Evolutionary conservation across 352 stramenopile species (phyloP).

Genomic region (Peronospora farinosa): DNA sequence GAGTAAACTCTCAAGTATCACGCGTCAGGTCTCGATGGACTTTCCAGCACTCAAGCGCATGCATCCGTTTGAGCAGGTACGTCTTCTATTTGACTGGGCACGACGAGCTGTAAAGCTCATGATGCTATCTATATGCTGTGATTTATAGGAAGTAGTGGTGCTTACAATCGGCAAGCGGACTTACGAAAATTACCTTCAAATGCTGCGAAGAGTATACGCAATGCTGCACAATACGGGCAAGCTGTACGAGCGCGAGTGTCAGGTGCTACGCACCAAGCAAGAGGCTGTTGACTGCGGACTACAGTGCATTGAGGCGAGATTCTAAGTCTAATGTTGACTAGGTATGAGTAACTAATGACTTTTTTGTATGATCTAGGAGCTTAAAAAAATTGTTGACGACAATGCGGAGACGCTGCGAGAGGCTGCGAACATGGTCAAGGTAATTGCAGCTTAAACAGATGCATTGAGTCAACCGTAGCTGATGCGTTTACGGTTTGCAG

Average conservation of each 20-base stretch:
- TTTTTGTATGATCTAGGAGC: slow-evolving; percentile 23
- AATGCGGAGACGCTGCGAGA: slow-evolving; percentile 38
- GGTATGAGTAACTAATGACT: background rate
- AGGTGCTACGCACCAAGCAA: slow-evolving; percentile 70
- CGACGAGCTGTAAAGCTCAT: slow-evolving; percentile 1
- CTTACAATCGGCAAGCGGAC: slow-evolving; percentile 64
- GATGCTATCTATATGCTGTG: background rate
- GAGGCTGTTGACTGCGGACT: slow-evolving; percentile 68
- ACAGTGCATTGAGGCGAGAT: slow-evolving; percentile 60
- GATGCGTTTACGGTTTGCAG: slow-evolving; percentile 20
- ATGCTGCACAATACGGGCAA: slow-evolving; percentile 73
- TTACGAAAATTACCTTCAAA: slow-evolving; percentile 74
- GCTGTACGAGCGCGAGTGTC: slow-evolving; percentile 56
- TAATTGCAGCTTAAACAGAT: slow-evolving; percentile 10
- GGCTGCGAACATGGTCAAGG: slow-evolving; percentile 58
- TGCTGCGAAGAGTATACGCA: slow-evolving; percentile 71
- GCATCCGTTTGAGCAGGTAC: slow-evolving; percentile 76
- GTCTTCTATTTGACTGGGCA: slow-evolving; percentile 3
- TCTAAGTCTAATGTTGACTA: background rate
- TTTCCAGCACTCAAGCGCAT: slow-evolving; percentile 74
- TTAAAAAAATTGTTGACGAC: slow-evolving; percentile 42
- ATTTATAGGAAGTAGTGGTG: slow-evolving; percentile 62
- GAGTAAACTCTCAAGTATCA: slow-evolving; percentile 63
- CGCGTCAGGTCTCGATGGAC: slow-evolving; percentile 57
- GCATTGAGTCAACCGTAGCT: background rate